phyloP scores from a whole-genome alignment of 768 basidiomycete genomes.

The Boletales sp. region DNA sequence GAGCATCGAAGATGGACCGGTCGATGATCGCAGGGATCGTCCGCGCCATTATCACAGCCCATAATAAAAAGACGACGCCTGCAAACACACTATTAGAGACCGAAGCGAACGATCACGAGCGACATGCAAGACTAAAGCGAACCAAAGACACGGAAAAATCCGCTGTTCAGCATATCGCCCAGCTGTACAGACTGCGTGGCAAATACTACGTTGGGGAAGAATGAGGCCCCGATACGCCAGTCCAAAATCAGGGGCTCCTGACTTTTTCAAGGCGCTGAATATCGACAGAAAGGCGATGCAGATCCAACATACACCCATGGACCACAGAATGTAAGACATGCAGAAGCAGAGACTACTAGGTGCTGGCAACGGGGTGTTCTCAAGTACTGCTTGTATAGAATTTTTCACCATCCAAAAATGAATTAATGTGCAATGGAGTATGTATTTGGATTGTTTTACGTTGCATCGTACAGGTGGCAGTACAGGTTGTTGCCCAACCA shows the following conservation, averaged over 20 bases:
- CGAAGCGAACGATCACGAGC: background rate
- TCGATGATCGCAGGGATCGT: constrained; percentile 45
- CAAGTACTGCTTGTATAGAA: too few relatives aligned
- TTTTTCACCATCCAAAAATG: too few relatives aligned
- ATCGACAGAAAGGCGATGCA: constrained; percentile 42
- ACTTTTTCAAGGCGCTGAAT: constrained; percentile 26
- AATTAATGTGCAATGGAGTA: too few relatives aligned
- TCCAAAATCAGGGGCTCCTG: constrained; percentile 39
- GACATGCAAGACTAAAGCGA: constrained; percentile 49
- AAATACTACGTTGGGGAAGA: constrained; percentile 55
- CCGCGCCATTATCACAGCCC: constrained; percentile 37
- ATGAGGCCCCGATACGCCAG: constrained; percentile 53
- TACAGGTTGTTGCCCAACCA: too few relatives aligned
- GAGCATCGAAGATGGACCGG: constrained; percentile 46
- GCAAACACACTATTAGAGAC: background rate
- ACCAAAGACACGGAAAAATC: constrained; percentile 51
- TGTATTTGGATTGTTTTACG: too few relatives aligned
- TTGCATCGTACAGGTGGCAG: too few relatives aligned
- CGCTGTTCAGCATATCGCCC: constrained; percentile 46
- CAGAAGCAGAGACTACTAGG: constrained; percentile 47
- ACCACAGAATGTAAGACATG: constrained; percentile 47
- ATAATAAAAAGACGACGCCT: constrained; percentile 45
- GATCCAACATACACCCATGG: constrained; percentile 54
- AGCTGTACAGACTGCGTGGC: constrained; percentile 48
- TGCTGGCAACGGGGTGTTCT: too few relatives aligned